phyloP scores from a whole-genome alignment of 2,329 filamentous ascomycete species.

The Exophiala lecanii-corni region DNA sequence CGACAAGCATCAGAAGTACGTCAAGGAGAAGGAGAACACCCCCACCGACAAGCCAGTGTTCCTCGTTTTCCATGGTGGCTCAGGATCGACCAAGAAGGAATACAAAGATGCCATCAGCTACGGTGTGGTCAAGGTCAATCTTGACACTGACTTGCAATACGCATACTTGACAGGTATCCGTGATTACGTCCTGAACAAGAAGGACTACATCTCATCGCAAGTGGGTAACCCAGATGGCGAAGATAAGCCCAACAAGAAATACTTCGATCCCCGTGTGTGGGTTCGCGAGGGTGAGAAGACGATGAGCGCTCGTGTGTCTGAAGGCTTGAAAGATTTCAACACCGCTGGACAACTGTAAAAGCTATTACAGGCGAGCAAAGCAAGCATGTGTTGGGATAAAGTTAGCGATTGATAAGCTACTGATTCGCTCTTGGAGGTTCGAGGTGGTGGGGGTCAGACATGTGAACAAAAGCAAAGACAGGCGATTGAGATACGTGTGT shows the following conservation, averaged over 20 bases:
- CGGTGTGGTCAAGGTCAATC: slow-evolving; percentile 98
- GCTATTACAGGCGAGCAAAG: neutral
- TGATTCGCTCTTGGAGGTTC: neutral
- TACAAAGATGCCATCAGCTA: slow-evolving; percentile 82
- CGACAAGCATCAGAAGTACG: slow-evolving; percentile 90
- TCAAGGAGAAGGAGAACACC: slow-evolving; percentile 71
- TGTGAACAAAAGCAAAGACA: neutral
- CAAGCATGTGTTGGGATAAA: neutral
- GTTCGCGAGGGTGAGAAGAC: slow-evolving; percentile 90
- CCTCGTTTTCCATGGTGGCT: slow-evolving; percentile 99
- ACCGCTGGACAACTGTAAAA: slow-evolving; percentile 69
- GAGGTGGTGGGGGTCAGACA: neutral
- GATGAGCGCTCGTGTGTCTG: slow-evolving; percentile 75
- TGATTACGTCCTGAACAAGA: slow-evolving; percentile 90
- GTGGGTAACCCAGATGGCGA: slow-evolving; percentile 94
- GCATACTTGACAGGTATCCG: slow-evolving; percentile 90
- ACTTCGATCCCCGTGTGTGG: slow-evolving; percentile 87
- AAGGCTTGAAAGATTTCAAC: slow-evolving; percentile 90
- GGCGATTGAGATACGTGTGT: neutral
- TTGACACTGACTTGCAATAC: slow-evolving; percentile 96
- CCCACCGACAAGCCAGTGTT: slow-evolving; percentile 87
- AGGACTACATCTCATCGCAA: slow-evolving; percentile 81
- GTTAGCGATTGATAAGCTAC: neutral
- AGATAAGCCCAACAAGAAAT: slow-evolving; percentile 99
- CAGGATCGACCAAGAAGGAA: slow-evolving; percentile 84